A percentile compares a stretch with the other conserved stretches of the same genome.
These are phyloP conservation scores for Aspergillus melleus DNA, from an alignment of 2,329 filamentous ascomycete species.

Conservation along the genomic window DNA sequence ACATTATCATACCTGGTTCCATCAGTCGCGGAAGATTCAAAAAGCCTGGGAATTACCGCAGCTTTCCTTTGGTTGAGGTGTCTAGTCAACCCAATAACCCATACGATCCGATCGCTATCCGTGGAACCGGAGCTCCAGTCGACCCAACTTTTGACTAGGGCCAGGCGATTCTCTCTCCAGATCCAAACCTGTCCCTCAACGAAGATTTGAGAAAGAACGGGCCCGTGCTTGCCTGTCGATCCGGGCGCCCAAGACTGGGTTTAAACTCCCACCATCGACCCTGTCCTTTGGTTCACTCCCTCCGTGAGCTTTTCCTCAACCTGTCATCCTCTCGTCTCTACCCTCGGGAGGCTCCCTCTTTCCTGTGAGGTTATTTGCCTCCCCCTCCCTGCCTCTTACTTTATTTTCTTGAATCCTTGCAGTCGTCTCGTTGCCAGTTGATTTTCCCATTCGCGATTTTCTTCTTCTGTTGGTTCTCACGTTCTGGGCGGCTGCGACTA, in stretches of 20 bases:
- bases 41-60: slow-evolving; percentile 32
- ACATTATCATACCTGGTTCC: slow-evolving; percentile 9
- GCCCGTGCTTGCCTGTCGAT: slow-evolving; percentile 27
- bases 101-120: slow-evolving; percentile 28
- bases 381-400: slow-evolving; percentile 14
- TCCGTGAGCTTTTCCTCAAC: slow-evolving; percentile 18
- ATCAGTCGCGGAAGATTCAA: slow-evolving; percentile 12
- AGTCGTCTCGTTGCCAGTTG: neutral
- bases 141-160: slow-evolving; percentile 16
- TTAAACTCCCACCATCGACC: slow-evolving; percentile 22
- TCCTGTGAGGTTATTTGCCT: slow-evolving; percentile 20
- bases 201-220: slow-evolving; percentile 13
- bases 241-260: slow-evolving; percentile 27
- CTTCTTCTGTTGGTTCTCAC: slow-evolving; percentile 7
- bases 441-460: neutral
- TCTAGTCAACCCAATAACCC: slow-evolving; percentile 8
- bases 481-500: neutral
- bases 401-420: slow-evolving; percentile 1
- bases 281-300: slow-evolving; percentile 21
- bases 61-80: slow-evolving; percentile 22
- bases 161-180: slow-evolving; percentile 21
- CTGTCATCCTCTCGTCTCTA: slow-evolving; percentile 20
- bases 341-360: slow-evolving; percentile 8
- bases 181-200: slow-evolving; percentile 14
- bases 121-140: slow-evolving; percentile 26